These are phyloP conservation scores for Populus pruinosa DNA, from an alignment of 345 rosid species.

Conservation along the genomic window DNA sequence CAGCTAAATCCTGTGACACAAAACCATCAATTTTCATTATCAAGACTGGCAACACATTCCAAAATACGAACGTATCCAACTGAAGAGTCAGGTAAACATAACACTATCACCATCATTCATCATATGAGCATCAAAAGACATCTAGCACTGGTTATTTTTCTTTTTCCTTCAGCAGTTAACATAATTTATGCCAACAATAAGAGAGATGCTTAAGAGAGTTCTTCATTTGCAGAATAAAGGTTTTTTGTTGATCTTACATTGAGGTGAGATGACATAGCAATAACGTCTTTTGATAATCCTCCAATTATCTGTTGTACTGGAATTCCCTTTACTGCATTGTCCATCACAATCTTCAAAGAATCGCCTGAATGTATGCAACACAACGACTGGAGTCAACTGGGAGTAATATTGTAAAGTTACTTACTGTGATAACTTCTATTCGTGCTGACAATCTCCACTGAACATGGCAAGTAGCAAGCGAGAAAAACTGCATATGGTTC, in stretches of 20 bases:
- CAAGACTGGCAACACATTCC: background rate
- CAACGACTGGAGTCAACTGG: slow-evolving; percentile 4
- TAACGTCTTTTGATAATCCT: slow-evolving; percentile 42
- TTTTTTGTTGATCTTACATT: slow-evolving; percentile 34
- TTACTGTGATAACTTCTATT: background rate
- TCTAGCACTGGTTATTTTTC: background rate
- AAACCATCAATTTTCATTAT: slow-evolving; percentile 19
- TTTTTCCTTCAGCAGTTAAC: background rate
- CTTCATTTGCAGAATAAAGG: background rate
- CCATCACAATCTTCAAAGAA: slow-evolving; percentile 40
- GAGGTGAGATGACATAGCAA: slow-evolving; percentile 43
- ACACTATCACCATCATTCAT: background rate
- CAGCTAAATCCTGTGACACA: slow-evolving; percentile 48
- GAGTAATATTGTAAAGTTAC: background rate
- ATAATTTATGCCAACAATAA: too few species aligned
- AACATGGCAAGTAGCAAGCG: too few species aligned
- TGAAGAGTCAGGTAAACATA: background rate
- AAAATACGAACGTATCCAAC: background rate
- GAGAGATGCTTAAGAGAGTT: background rate
- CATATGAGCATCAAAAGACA: background rate
- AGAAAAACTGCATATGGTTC: too few species aligned
- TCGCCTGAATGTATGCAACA: slow-evolving; percentile 39
- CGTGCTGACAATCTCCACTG: background rate
- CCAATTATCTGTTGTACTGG: slow-evolving; percentile 43
- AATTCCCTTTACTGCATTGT: slow-evolving; percentile 45